phyloP scores from a whole-genome alignment of 1,139 yeast genomes.

The Taiozyma sp. region DNA sequence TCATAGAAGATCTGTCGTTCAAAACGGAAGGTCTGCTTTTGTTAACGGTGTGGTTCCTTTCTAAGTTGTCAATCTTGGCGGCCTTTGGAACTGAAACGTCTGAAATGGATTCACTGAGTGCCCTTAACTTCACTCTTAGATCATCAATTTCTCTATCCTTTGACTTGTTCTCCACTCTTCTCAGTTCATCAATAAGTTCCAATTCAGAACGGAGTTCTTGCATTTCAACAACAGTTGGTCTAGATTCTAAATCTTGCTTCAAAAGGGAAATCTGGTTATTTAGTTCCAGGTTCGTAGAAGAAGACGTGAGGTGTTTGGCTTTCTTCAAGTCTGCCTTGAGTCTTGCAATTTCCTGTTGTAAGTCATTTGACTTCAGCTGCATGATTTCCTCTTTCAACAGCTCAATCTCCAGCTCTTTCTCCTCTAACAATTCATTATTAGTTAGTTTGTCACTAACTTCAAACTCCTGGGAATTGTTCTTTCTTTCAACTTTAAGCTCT shows the following conservation, averaged over 20 bases:
- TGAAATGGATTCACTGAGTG: not conserved
- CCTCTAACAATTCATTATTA: slow-evolving; percentile 15
- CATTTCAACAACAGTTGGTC: slow-evolving; percentile 14
- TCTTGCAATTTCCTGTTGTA: slow-evolving; percentile 2
- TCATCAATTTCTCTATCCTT: slow-evolving; percentile 20
- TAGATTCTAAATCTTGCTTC: slow-evolving; percentile 20
- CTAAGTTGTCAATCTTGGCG: slow-evolving; percentile 1
- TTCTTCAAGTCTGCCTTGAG: slow-evolving; percentile 11
- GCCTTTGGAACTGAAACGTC: not conserved
- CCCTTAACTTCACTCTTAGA: slow-evolving; percentile 11
- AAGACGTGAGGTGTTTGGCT: slow-evolving; percentile 5
- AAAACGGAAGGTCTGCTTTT: not conserved
- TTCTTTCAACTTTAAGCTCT: slow-evolving; percentile 26
- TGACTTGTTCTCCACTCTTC: slow-evolving; percentile 17
- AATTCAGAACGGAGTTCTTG: slow-evolving; percentile 20
- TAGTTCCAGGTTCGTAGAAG: slow-evolving; percentile 17
- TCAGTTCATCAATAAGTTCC: slow-evolving; percentile 17
- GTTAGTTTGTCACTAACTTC: not conserved
- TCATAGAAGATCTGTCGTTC: slow-evolving; percentile 6
- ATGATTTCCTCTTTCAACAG: slow-evolving; percentile 25
- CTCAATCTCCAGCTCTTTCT: slow-evolving; percentile 26
- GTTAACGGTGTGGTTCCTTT: not conserved
- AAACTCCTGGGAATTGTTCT: not conserved
- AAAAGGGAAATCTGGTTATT: slow-evolving; percentile 17
- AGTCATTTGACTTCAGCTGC: slow-evolving; percentile 13